Base-by-base conservation (phyloP, 148 eudicot species). In the Bassia scoparia region DNA sequence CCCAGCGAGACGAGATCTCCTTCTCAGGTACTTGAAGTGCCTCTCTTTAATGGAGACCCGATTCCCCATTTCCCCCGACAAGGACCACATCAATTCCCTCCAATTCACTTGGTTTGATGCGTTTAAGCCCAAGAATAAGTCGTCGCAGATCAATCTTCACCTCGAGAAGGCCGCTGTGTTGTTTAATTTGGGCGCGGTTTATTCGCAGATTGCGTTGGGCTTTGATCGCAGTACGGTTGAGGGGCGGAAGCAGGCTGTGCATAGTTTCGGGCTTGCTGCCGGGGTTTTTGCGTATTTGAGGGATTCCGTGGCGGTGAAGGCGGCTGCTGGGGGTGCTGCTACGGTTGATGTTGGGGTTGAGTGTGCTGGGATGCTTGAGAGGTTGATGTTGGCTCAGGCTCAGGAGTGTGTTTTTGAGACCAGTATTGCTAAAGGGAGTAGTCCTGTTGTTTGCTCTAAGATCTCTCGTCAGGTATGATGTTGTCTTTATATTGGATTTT, bases 311-410 rank as follows among this genome's bases (percentile, higher is more conserved):
- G 80, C 91, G 24, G 81, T 79, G 63, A 95, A 91, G 82, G 98
- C 92, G 55, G 85, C 87, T 16, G 81, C 81, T 31, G 93, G 98
- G 5, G 84, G 86, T 2, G 63, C 84, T 4, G 89, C 85, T 0
- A 88, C 98, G 4, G 85, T 87, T 59, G 98, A 95, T 78, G 69
- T 95, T 44, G 86, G 92, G 9, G 96, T 84, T 9, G 98, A 95
- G 85, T 95, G 98, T 66, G 93, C 82, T 1, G 98, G 98, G 71
- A 95, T 95, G 98, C 72, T 95, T 78, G 98, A 95, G 79, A 86
- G 96, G 86, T 78, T 95, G 76, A 95, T 89, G 98, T 83, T 95
- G 74, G 98, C 97, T 34, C 98, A 95, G 79, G 98, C 98, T 1
- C 98, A 95, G 80, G 98, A 95, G 71, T 89, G 97, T 69, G 96